Evolutionary conservation across 1,284 basidiomycete species (phyloP).

Genomic region (Wallemia mellicola): DNA sequence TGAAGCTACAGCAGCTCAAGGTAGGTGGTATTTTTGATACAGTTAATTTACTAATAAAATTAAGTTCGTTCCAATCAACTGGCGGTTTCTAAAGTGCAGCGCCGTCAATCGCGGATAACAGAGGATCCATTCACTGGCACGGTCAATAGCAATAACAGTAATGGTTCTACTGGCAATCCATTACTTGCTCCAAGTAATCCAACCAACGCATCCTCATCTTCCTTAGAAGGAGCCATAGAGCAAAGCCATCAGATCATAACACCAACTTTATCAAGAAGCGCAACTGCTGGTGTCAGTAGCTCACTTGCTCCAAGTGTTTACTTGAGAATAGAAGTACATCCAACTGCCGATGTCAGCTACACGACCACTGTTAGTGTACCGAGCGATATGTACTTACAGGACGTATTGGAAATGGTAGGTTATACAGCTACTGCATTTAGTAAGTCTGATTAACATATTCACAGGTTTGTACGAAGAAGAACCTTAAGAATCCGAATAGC

Average conservation of each 20-base stretch:
- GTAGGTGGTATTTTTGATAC: conserved; percentile 18
- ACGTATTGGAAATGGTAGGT: conserved; percentile 40
- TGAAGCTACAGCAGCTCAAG: conserved; percentile 35
- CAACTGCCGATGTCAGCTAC: conserved; percentile 4
- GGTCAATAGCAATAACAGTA: background rate
- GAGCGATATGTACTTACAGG: conserved; percentile 86
- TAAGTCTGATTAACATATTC: background rate
- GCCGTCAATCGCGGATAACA: conserved; percentile 35
- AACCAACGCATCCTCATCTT: background rate
- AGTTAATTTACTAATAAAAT: background rate
- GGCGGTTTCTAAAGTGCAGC: conserved; percentile 29
- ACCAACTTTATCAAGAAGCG: background rate
- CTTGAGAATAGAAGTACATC: conserved; percentile 5
- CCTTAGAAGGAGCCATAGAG: background rate
- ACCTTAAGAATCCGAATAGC: conserved; percentile 40
- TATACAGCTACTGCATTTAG: too few species aligned
- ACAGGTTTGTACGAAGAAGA: conserved; percentile 36
- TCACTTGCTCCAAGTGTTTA: conserved; percentile 5
- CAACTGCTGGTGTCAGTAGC: conserved; percentile 3
- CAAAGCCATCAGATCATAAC: background rate
- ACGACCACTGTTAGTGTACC: conserved; percentile 18
- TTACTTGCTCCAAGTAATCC: background rate
- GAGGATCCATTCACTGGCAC: background rate
- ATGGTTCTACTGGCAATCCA: background rate
- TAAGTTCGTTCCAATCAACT: background rate